These are phyloP conservation scores for Penicillium bovifimosum DNA, from an alignment of 495 filamentous ascomycete genomes.

Conservation along the genomic window DNA sequence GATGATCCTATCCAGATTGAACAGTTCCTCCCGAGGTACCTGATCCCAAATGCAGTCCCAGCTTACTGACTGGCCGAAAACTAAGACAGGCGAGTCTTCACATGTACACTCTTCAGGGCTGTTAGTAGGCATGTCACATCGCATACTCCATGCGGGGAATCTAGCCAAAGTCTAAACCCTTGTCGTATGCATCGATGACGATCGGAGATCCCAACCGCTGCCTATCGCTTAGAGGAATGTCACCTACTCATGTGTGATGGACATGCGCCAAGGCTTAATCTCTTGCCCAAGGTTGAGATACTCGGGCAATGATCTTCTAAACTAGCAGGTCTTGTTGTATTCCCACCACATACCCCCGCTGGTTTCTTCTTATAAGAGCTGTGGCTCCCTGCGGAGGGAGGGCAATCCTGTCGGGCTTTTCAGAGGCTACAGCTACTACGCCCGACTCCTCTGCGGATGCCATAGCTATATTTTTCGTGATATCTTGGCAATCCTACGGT, in stretches of 20 bases:
- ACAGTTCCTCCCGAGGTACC: background rate
- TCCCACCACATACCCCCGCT: background rate
- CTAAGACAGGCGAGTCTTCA: background rate
- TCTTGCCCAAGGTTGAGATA: background rate
- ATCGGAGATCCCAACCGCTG: conserved; percentile 16
- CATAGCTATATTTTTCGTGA: background rate
- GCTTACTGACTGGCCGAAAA: background rate
- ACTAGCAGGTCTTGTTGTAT: background rate
- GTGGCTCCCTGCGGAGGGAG: background rate
- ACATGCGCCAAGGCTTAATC: conserved; percentile 1
- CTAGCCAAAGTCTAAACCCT: conserved; percentile 9
- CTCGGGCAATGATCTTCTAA: background rate
- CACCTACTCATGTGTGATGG: conserved; percentile 7
- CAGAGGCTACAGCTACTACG: background rate
- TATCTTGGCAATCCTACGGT: background rate
- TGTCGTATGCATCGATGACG: conserved; percentile 12
- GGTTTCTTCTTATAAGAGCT: background rate
- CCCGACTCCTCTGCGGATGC: background rate
- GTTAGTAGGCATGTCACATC: background rate
- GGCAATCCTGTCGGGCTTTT: background rate
- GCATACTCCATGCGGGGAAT: conserved; percentile 12
- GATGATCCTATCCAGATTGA: background rate
- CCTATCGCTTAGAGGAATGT: conserved; percentile 9
- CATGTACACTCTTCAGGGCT: background rate
- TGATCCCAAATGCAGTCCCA: background rate